Base-by-base conservation (phyloP, 2,329 filamentous ascomycete genomes). In the Colletotrichum tamarilloi region DNA sequence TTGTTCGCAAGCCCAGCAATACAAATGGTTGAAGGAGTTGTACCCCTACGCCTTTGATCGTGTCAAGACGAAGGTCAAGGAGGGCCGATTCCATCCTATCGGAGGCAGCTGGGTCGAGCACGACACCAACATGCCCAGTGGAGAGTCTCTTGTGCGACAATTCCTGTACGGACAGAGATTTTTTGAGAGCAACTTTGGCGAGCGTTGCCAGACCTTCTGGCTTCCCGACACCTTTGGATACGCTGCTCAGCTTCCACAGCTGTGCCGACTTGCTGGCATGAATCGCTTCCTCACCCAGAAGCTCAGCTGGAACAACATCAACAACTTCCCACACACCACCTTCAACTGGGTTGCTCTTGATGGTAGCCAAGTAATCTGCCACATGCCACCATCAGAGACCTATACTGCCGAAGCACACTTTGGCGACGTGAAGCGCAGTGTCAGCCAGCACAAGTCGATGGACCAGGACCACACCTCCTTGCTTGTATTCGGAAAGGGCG, bases 241-340 rank as follows among this genome's bases (percentile, higher is more conserved):
- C 84, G 98, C 95, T 0, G 93, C 93, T 62, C 97, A 99, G 83
- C 89, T 99, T 55, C 97, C 97, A 14, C 97, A 99, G 80, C 87
- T 99, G 55, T 98, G 95, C 81, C 93, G 96, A 4, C 86, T 98
- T 32, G 94, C 97, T n/a, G 96, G 95, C 24, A 98, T 99, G 97
- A 94, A 91, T 71, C 91, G 96, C 42, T 99, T 99, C 87, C 93
- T 99, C 79, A 99, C 97, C 0, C 97, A 99, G 83, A 99, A 99
- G 85, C 87, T 99, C 73, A 98, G 96, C 86, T 99, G 97, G 97
- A 98, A 98, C 86, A 98, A 98, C 82, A 98, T 98, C 88, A 98
- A 98, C 85, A 97, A 94, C 80, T 99, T 98, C 85, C 97, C 97
- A 0, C 97, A 98, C 81, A 98, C 97, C 6, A 98, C 97, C 0